Evolutionary conservation across 1,139 yeast genomes (phyloP), one percentile per base, ranked within the genome.

Genomic region (Debaryomyces udenii): DNA sequence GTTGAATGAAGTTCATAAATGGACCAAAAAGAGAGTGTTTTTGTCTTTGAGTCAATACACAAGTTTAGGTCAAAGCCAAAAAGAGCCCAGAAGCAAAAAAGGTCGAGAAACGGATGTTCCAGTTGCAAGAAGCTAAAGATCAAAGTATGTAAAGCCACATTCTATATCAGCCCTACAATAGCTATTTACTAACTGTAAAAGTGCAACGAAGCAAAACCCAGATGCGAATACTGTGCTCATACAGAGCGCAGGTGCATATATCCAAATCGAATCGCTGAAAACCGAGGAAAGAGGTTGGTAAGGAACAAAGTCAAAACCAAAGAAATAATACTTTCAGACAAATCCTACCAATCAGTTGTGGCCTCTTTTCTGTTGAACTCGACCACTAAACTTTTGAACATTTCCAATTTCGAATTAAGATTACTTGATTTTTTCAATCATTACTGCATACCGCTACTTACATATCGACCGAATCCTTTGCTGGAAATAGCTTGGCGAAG

Each of bases 151-250:
- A 29, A 17, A 20, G n/a, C 10, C n/a, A n/a, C n/a, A n/a, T n/a
- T n/a, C n/a, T n/a, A n/a, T n/a, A n/a, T n/a, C n/a, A n/a, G n/a
- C n/a, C n/a, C n/a, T n/a, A n/a, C n/a, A n/a, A n/a, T n/a, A n/a
- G n/a, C n/a, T n/a, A 20, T 20, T 20, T 20, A 20, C 7, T 7
- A 29, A 13, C 9, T 20, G 16, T 6, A 3, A 23, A 30, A 62
- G 66, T 69, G 75, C 42, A 53, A 62, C 42, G 74, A 67, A 42
- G 58, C 43, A 3, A 56, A 53, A 40, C 75, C 75, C 2, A 26
- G 34, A 6, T 69, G 75, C 53, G 74, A 69, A 42, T 69, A 69
- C 46, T 68, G 75, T 43, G 35, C 32, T 3, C 64, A 64, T 38
- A 65, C 70, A 11, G 45, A 47, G n/a, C 49, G 71, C 27, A 43